These are phyloP conservation scores for Ustilago shanxiensis DNA, from an alignment of 1,284 basidiomycete species.

Conservation along the genomic window DNA sequence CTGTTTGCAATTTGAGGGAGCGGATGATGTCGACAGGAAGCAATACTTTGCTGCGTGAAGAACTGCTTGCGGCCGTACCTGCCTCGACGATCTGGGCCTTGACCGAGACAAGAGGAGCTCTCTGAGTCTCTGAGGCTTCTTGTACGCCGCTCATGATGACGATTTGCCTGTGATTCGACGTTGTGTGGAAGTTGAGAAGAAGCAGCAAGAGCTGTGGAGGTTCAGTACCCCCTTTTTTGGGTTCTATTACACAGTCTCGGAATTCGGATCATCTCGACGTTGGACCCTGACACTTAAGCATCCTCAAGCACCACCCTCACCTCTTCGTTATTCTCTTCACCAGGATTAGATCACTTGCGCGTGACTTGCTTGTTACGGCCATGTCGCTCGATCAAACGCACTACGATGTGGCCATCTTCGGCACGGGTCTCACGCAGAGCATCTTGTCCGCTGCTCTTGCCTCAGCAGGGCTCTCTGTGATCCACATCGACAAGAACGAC, in stretches of 20 bases:
- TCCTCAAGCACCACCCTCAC: too few species aligned
- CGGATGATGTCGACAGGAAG: constrained; percentile 43
- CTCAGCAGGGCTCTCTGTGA: constrained; percentile 85
- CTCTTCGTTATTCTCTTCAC: too few species aligned
- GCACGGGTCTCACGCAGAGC: constrained; percentile 83
- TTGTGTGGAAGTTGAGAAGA: background rate
- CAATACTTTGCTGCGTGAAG: constrained; percentile 32
- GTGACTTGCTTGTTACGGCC: background rate
- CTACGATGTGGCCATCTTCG: constrained; percentile 86
- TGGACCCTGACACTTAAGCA: constrained; percentile 3
- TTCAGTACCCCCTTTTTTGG: background rate
- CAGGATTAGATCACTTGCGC: too few species aligned
- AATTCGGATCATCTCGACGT: constrained; percentile 11
- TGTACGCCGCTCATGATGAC: constrained; percentile 15
- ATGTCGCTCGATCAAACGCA: constrained; percentile 63
- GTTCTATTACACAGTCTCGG: background rate
- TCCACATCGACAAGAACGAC: constrained; percentile 85
- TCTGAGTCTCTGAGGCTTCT: background rate
- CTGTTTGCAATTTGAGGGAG: constrained; percentile 40
- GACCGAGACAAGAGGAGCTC: background rate
- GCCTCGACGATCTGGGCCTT: constrained; percentile 29
- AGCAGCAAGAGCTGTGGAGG: constrained; percentile 1
- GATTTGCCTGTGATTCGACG: background rate
- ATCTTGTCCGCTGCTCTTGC: constrained; percentile 76
- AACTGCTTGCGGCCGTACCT: constrained; percentile 30